Evolutionary conservation across 257 asterid genomes (phyloP), one percentile per base, ranked within the genome.

Genomic region (Nicotiana obtusifolia): DNA sequence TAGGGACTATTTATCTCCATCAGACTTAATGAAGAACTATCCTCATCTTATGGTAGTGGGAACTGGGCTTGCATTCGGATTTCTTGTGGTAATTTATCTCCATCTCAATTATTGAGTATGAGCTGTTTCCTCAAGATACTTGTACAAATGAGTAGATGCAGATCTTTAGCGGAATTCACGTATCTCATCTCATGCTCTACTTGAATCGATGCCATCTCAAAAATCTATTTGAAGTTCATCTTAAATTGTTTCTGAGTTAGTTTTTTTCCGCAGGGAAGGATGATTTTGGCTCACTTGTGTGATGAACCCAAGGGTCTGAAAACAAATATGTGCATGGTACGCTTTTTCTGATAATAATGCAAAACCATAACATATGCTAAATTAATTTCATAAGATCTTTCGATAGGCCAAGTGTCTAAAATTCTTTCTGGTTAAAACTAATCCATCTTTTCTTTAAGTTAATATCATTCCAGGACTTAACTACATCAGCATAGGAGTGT

Each of bases 301-400:
- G 98, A 95, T 84, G 98, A 95, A 90, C 98, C 98, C 31, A 95
- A 93, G 92, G 98, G 98, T 82, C 88, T 95, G 90, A 95, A 95
- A 91, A 95, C 98, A 81, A 90, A 90, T 85, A 95, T 95, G 98
- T 93, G 98, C 91, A 89, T 93, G 97, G 98, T 95, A 92, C 19
- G 89, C 53, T 82, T 84, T 57, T 86, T 81, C 62, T 60, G 80
- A 47, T 49, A 8, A 8, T 41, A 41, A 41, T 41, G 47, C 47
- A 41, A 7, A 2, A 41, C 3, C 47, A 41, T 41, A 41, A 41
- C 47, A 41, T 7, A 52, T 67, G 31, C 53, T 67, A 67, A 33
- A 10, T 67, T 67, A 35, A 67, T 35, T 10, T n/a, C 5, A 19
- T 35, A 19, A 19, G 30, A 14, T 67, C 54, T 35, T 67, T 67